Base-by-base conservation (phyloP, 2,329 filamentous ascomycete species). In the Apiospora rasikravindrae region DNA sequence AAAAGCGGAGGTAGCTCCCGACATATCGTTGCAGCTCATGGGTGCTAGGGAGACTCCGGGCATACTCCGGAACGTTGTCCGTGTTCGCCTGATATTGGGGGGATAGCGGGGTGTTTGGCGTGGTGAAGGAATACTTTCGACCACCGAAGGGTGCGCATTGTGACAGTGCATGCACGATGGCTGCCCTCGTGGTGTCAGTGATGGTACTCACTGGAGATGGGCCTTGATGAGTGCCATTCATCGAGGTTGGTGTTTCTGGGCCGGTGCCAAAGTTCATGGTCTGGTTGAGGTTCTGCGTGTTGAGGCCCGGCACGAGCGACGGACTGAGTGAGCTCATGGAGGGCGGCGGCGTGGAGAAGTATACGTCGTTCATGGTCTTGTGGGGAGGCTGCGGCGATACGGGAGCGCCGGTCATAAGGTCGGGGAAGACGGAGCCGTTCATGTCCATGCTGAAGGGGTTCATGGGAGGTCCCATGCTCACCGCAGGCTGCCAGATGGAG, bases 1-100 rank as follows among this genome's bases (percentile, higher is more conserved):
- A 98, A 81, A 94, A 97, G 75, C 91, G 91, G 78, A 98, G 91
- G 83, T 98, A 98, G 73, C 95, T 93, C 75, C 91, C 91, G 74
- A 98, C 93, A 82, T 95, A 98, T 81, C 94, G 93, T 82, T 97
- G 95, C 74, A 98, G 90, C 80, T 98, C 94, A 79, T 89, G 87
- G 45, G 94, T 96, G 83, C 89, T 94, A 70, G 96, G 95, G 72
- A 98, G 87, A 75, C 84, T 88, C 77, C 84, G 88, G 78, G 84
- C 86, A 77, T 87, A 83, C 76, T 86, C 85, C 77, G 84, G 81
- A 74, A 83, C 80, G 88, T 87, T 80, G 86, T 87, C 81, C 70
- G 83, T 79, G 76, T 83, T 83, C 75, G 83, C 82, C 74, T 86
- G 82, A 75, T 86, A 83, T 74, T 88, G 86, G 71, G 88, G 83